These are phyloP conservation scores for Fusarium odoratissimum DNA, from an alignment of 2,329 filamentous ascomycete species.

Conservation along the genomic window DNA sequence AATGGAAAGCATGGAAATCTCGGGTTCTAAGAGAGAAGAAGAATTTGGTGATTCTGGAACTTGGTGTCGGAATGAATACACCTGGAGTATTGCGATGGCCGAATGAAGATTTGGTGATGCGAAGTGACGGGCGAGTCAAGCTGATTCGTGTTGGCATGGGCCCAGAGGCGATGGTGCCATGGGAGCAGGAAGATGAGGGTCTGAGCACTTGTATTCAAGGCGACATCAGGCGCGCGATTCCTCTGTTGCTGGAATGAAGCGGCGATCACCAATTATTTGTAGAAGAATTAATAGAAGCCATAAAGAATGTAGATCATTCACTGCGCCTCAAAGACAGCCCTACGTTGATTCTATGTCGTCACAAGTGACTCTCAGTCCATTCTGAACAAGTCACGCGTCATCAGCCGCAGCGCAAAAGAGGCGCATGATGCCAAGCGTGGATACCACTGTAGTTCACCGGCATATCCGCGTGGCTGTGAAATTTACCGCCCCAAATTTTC, in stretches of 20 bases:
- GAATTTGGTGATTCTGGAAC: conserved; percentile 35
- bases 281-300: background rate
- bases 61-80: conserved; percentile 41
- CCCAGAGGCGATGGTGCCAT: conserved; percentile 34
- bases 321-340: background rate
- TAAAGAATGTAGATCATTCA: background rate
- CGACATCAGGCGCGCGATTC: conserved; percentile 14
- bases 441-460: background rate
- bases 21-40: conserved; percentile 19
- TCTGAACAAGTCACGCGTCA: conserved; percentile 14
- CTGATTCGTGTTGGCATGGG: conserved; percentile 37
- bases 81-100: conserved; percentile 41
- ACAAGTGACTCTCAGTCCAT: background rate
- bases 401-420: conserved; percentile 2
- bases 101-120: conserved; percentile 34
- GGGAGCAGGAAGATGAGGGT: conserved; percentile 31
- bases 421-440: conserved; percentile 32
- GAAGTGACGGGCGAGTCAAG: conserved; percentile 22
- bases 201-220: conserved; percentile 39
- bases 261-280: background rate
- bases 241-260: background rate
- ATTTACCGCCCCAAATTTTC: conserved; percentile 11
- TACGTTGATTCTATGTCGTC: accelerated
- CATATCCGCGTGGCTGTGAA: conserved; percentile 34
- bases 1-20: conserved; percentile 23